Evolutionary conservation across 139 green algal species (phyloP).

Genomic region (Ostreobium quekettii): DNA sequence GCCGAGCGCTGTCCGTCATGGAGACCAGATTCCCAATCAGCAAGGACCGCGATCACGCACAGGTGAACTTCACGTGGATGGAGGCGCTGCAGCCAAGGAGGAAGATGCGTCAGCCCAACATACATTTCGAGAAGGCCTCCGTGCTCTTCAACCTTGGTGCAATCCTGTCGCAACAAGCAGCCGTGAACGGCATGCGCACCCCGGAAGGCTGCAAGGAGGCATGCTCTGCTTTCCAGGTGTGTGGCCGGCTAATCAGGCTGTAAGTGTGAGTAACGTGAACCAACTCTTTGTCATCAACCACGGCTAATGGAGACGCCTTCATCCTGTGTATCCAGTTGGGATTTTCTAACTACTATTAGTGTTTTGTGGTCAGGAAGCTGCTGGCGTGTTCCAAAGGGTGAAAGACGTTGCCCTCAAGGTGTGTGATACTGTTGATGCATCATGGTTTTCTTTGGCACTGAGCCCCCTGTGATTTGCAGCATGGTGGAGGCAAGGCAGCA

Average conservation of each 20-base stretch:
- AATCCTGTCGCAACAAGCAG: conserved; percentile 60
- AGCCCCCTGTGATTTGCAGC: not conserved
- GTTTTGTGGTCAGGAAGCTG: conserved; percentile 14
- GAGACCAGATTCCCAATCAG: conserved; percentile 87
- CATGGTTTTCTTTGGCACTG: not conserved
- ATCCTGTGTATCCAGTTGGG: too few species aligned
- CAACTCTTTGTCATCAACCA: too few species aligned
- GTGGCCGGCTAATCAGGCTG: too few species aligned
- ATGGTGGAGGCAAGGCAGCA: not conserved
- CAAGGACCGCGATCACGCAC: conserved; percentile 50
- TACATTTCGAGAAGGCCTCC: conserved; percentile 87
- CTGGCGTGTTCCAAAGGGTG: not conserved
- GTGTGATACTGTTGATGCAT: not conserved
- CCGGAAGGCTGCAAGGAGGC: conserved; percentile 66
- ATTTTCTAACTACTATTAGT: too few species aligned
- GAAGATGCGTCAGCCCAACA: conserved; percentile 49
- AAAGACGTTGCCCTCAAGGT: conserved; percentile 7
- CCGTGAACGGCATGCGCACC: conserved; percentile 56
- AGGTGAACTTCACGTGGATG: conserved; percentile 53
- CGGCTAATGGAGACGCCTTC: too few species aligned
- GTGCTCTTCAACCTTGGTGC: conserved; percentile 90
- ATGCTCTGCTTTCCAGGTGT: conserved; percentile 31
- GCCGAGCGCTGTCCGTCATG: conserved; percentile 62
- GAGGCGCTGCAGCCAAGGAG: conserved; percentile 77
- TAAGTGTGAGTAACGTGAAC: too few species aligned